These are phyloP conservation scores for Pezicula neosporulosa DNA, from an alignment of 2,329 filamentous ascomycete species.

Conservation along the genomic window DNA sequence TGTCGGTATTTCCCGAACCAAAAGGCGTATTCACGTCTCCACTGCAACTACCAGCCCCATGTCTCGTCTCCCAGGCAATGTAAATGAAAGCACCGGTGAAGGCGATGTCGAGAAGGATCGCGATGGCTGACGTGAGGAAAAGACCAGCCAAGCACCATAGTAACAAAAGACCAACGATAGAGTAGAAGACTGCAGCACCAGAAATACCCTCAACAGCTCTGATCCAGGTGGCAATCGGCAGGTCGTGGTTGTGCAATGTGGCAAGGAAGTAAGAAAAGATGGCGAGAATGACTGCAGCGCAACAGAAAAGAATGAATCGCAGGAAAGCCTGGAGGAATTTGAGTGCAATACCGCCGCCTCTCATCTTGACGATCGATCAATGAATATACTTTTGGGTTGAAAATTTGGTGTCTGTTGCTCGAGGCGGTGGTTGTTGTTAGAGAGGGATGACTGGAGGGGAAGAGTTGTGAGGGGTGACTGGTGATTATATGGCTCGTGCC, in stretches of 20 bases:
- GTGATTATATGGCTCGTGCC: no score
- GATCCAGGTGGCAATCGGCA: constrained; percentile 59
- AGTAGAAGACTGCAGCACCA: constrained; percentile 72
- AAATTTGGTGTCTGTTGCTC: no score
- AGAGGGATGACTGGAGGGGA: no score
- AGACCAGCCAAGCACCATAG: constrained; percentile 79
- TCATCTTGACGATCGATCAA: constrained; percentile 43
- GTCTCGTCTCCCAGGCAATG: constrained; percentile 70
- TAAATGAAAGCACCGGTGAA: constrained; percentile 80
- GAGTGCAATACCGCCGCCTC: constrained; percentile 57
- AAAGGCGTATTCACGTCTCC: constrained; percentile 64
- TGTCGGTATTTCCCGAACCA: constrained; percentile 56
- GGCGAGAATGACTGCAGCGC: constrained; percentile 68
- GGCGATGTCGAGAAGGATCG: constrained; percentile 70
- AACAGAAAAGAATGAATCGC: constrained; percentile 71
- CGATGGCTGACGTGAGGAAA: constrained; percentile 67
- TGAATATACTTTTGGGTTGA: no score
- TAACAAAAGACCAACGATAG: constrained; percentile 65
- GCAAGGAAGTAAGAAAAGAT: constrained; percentile 85
- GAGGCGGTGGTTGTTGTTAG: no score
- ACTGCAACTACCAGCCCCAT: constrained; percentile 64
- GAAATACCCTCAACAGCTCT: constrained; percentile 77
- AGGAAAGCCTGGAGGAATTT: constrained; percentile 68
- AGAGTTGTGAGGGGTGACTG: no score
- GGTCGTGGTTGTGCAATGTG: constrained; percentile 61